Evolutionary conservation across 73 alveolate species (phyloP).

Genomic region (Tetrahymena borealis): DNA sequence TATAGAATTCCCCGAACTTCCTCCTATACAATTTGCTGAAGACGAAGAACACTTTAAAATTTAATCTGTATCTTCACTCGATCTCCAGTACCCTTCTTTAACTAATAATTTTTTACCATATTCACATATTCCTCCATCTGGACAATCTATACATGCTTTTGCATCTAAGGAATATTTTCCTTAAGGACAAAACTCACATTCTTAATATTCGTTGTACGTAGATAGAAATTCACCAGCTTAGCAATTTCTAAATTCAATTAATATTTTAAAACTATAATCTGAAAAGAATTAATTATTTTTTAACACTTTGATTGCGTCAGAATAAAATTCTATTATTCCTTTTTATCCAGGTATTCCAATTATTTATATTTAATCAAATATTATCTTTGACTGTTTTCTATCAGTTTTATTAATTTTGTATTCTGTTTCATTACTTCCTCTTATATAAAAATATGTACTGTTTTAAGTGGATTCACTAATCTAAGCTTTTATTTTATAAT

Average conservation of each 20-base stretch:
- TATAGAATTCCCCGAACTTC: background rate
- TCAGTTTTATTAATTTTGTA: background rate
- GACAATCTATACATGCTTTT: constrained; percentile 13
- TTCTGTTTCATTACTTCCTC: background rate
- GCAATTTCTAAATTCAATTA: background rate
- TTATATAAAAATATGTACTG: too few relatives aligned
- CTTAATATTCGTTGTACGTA: background rate
- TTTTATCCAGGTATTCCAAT: background rate
- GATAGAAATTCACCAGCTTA: background rate
- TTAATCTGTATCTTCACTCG: constrained; percentile 10
- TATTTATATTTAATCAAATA: background rate
- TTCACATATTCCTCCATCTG: constrained; percentile 25
- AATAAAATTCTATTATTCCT: background rate
- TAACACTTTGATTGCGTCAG: background rate
- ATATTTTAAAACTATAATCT: background rate
- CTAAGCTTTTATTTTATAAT: background rate
- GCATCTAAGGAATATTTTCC: constrained; percentile 3
- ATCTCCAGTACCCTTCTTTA: constrained; percentile 52
- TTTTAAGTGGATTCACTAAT: background rate
- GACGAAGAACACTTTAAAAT: background rate
- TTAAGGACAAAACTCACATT: constrained; percentile 11
- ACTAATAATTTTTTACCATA: constrained; percentile 21
- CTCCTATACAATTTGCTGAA: background rate
- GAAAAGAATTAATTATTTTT: too few relatives aligned
- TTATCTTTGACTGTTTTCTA: background rate